Percentiles rank a stretch among this genome's conserved stretches.
Evolutionary conservation across 2,329 filamentous ascomycete species (phyloP).

Genomic region (Diaporthe vexans): DNA sequence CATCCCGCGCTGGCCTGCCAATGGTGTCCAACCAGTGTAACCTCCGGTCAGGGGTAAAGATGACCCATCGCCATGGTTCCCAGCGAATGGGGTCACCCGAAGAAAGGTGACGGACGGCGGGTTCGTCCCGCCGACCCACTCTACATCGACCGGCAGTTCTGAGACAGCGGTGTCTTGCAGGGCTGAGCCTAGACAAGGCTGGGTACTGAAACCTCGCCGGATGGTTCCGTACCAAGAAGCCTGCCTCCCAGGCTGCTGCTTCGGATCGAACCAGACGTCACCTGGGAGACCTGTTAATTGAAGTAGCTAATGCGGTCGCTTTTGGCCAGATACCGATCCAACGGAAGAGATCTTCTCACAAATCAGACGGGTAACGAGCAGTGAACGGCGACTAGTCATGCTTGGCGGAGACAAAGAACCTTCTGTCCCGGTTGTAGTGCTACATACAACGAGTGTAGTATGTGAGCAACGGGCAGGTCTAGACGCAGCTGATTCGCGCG

Average conservation of each 20-base stretch:
- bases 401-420: not conserved
- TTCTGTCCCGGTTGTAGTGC: conserved; percentile 3
- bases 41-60: conserved; percentile 27
- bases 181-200: conserved; percentile 17
- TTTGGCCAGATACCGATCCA: not conserved
- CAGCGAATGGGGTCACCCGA: conserved; percentile 21
- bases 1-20: conserved; percentile 19
- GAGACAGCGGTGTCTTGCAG: conserved; percentile 26
- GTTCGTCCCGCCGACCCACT: conserved; percentile 29
- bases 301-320: not conserved
- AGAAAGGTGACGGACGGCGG: conserved; percentile 17
- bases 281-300: not conserved
- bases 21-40: conserved; percentile 14
- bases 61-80: not conserved
- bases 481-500: not conserved
- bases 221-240: conserved; percentile 21
- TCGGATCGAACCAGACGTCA: not conserved
- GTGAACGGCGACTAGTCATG: conserved; percentile 18
- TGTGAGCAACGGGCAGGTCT: not conserved
- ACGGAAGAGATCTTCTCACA: not conserved
- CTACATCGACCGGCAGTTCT: conserved; percentile 8
- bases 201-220: conserved; percentile 18
- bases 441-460: not conserved
- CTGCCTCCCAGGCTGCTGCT: not conserved
- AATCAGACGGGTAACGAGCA: conserved; percentile 1